Evolutionary conservation across 345 rosid genomes (phyloP).

Genomic region (Syzygium aqueum): DNA sequence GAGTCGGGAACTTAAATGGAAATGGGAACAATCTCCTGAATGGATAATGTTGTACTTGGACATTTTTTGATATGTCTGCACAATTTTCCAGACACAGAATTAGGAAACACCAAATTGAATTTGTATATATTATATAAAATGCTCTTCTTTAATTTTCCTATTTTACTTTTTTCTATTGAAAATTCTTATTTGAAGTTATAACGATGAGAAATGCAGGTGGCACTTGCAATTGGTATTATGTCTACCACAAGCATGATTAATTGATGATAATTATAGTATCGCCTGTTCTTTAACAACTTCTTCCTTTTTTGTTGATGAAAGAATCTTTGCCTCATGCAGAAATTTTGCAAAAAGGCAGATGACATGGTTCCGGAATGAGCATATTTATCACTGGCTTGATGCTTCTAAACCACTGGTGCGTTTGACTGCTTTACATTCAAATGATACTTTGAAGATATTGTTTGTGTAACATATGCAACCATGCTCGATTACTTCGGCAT

Average conservation of each 20-base stretch:
- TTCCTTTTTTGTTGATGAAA: background rate
- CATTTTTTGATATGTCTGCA: background rate
- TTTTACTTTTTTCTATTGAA: background rate
- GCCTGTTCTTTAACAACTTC: background rate
- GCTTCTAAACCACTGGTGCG: conserved; percentile 83
- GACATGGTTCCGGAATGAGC: conserved; percentile 91
- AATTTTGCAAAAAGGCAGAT: conserved; percentile 92
- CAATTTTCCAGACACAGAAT: background rate
- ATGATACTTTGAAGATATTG: background rate
- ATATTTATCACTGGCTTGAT: conserved; percentile 81
- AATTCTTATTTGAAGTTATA: background rate
- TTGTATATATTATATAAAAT: background rate
- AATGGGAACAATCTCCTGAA: background rate
- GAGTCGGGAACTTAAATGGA: background rate
- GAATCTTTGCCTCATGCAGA: conserved; percentile 25
- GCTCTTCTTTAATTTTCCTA: background rate
- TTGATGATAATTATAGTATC: background rate
- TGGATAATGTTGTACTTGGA: background rate
- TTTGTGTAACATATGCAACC: background rate
- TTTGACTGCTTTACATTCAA: background rate
- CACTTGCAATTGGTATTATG: background rate
- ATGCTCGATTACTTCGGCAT: background rate
- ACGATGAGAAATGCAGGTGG: background rate
- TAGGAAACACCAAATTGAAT: background rate
- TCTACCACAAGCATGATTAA: background rate